Evolutionary conservation across 768 basidiomycete genomes (phyloP).

Genomic region (Lactarius sp.): DNA sequence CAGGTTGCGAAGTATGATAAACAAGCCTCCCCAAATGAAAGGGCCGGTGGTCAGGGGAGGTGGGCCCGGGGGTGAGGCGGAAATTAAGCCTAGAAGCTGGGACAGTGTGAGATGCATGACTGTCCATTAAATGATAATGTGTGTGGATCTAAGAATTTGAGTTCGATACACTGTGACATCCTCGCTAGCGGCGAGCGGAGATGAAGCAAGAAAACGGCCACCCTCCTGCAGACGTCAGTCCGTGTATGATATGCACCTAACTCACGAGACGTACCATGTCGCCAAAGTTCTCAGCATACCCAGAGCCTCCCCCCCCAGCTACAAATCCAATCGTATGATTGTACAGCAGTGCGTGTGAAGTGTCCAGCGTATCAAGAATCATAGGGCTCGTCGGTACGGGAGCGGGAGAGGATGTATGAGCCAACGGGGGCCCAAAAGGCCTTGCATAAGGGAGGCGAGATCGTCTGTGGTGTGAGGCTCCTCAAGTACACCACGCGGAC

Average conservation of each 20-base stretch:
- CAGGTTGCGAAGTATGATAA: constrained; percentile 8
- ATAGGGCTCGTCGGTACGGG: constrained; percentile 2
- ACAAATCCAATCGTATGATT: constrained; percentile 7
- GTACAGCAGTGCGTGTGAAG: not conserved
- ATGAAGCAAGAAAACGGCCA: constrained; percentile 16
- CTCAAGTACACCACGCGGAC: constrained; percentile 14
- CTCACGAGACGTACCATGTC: not conserved
- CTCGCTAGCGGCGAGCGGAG: constrained; percentile 20
- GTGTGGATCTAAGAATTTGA: constrained; percentile 11
- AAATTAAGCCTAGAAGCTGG: constrained; percentile 17
- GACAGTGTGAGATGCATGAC: constrained; percentile 8
- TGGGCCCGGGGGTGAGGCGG: constrained; percentile 7
- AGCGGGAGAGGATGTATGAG: not conserved
- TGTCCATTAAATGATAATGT: constrained; percentile 7
- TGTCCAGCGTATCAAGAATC: not conserved
- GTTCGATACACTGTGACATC: constrained; percentile 20
- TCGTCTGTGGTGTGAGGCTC: constrained; percentile 7
- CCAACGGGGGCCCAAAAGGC: constrained; percentile 4
- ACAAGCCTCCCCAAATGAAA: not conserved
- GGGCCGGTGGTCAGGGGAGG: constrained; percentile 2
- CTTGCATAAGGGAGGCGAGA: constrained; percentile 10
- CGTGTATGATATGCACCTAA: not conserved
- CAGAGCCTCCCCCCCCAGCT: not conserved
- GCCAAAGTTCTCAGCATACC: not conserved
- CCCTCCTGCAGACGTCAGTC: constrained; percentile 17